Evolutionary conservation across 2,329 filamentous ascomycete genomes (phyloP), one percentile per base, ranked within the genome.

Genomic region (Colletotrichum lupini): DNA sequence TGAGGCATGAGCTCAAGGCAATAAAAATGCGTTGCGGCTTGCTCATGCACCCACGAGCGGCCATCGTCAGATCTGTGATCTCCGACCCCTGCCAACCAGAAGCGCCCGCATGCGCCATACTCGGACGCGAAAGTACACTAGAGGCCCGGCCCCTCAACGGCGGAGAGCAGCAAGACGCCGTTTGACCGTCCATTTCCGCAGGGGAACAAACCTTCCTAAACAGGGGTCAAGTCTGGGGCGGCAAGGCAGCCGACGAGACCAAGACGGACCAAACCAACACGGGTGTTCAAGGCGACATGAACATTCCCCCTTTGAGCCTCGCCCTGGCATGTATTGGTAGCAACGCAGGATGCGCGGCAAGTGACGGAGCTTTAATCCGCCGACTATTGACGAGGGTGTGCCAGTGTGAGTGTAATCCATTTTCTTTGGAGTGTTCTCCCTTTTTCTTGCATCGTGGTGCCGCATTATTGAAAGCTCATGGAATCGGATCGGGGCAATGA

Each of bases 361-460:
- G n/a, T 65, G 30, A 69, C 60, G 66, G 67, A 60, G 66, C 53
- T 11, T 56, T 32, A 49, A 46, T 56, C 55, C 61, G 60, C 56
- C 53, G 11, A 28, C 14, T 66, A 66, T 66, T 14, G 60, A 66
- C 35, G 49, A 52, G 67, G 49, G 52, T 42, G 56, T 56, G 52
- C n/a, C 32, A 65, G 16, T 16, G 22, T 26, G 26, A 37, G 26
- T 32, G 59, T 22, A 24, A 37, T n/a, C 4, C 28, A 5, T 49
- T 28, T 22, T 7, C 35, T 52, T 26, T 28, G 16, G 19, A 14
- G 28, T 35, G 46, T 28, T 28, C 8, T 35, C 22, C 22, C 28
- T 49, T 22, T 65, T 65, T 49, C 67, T 56, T 73, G 71, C 42
- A 68, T 56, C 61, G 30, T 62, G 49, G 67, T 65, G n/a, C 67